Base-by-base conservation (phyloP, 345 rosid genomes). In the Ailanthus altissimus region DNA sequence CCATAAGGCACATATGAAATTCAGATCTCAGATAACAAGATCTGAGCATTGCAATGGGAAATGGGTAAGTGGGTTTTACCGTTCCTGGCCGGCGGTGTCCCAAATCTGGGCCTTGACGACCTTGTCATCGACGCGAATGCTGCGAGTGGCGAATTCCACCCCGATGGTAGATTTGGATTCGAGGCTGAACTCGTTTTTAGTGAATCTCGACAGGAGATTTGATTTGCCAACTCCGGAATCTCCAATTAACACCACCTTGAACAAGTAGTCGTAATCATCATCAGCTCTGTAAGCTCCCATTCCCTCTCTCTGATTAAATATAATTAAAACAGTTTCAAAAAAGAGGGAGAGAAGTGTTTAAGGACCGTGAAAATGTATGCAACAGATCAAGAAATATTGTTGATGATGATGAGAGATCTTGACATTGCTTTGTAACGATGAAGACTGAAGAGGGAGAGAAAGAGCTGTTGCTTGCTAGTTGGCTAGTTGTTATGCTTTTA, bases 91-190 rank as follows among this genome's bases (percentile, higher is more conserved):
- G 18, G 86, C 86, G 26, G 86, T 83, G 64, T 83, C 86, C 86
- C 86, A 83, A 81, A 83, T 83, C 86, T 83, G 86, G 42, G 86
- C 86, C 75, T 83, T 83, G 50, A 83, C 82, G 72, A 83, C 77
- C 77, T 83, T 83, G 71, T 83, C 84, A 20, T 83, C 84, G 63
- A 83, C 84, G 45, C 67, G 81, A 73, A 83, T 77, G 75, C 86
- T 83, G 45, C 86, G 86, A 21, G 86, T 83, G 45, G 84, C 86
- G 78, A 83, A 83, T 75, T 83, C 86, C 21, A 83, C 86, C 11
- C 86, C 86, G 63, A 80, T 80, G 67, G 86, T 83, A 73, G 86
- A 83, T 78, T 83, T 83, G 40, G 86, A 83, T 75, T 83, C 86
- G 43, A 83, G 84, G 67, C 84, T 83, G 78, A 83, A 83, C 36